Evolutionary conservation across 345 rosid genomes (phyloP).

Genomic region (Citrus reticulata): DNA sequence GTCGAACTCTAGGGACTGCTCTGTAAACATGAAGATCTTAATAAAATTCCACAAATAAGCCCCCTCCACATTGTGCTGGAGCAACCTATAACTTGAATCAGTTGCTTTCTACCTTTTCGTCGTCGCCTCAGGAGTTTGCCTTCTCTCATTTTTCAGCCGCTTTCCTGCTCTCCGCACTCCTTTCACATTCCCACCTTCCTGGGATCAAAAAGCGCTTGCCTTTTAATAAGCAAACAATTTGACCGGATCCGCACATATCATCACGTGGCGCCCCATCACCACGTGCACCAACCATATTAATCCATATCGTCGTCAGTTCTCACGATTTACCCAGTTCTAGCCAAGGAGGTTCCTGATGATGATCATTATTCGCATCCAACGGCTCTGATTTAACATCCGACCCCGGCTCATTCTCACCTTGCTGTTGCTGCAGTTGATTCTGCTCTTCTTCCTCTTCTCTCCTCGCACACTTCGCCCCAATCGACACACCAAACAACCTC

Average conservation of each 20-base stretch:
- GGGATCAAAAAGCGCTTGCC: neutral
- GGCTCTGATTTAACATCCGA: slow-evolving; percentile 61
- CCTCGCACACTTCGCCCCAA: slow-evolving; percentile 71
- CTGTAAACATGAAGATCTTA: neutral
- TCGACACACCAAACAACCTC: slow-evolving; percentile 78
- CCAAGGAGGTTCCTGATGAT: slow-evolving; percentile 46
- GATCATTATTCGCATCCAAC: slow-evolving; percentile 40
- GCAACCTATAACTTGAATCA: neutral
- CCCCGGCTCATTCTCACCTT: slow-evolving; percentile 2
- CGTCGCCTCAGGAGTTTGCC: neutral
- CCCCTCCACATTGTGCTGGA: neutral
- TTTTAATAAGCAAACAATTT: neutral
- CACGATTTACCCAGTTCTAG: slow-evolving; percentile 60
- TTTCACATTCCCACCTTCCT: neutral
- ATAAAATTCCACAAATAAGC: neutral
- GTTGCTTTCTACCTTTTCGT: neutral
- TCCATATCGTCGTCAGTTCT: neutral
- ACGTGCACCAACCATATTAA: too few relatives aligned
- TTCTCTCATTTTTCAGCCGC: neutral
- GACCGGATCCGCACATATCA: neutral
- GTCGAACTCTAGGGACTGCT: neutral
- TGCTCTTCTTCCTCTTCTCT: slow-evolving; percentile 29
- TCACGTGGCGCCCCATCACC: neutral
- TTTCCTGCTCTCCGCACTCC: neutral
- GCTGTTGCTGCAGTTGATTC: too few relatives aligned